Evolutionary conservation across 371 early-diverging fungal species (phyloP).

Genomic region (Rhizopus arrhizus): DNA sequence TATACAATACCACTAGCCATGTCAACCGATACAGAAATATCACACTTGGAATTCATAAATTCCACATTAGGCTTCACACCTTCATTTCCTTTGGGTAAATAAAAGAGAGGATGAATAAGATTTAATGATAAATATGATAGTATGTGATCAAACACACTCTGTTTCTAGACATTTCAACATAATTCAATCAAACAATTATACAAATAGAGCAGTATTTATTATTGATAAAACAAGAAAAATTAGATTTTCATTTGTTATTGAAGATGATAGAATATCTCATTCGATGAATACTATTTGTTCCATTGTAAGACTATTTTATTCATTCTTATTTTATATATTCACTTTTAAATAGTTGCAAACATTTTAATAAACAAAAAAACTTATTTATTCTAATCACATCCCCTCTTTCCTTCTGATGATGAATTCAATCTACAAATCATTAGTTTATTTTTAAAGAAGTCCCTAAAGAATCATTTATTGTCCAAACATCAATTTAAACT

Average conservation of each 20-base stretch:
- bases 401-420: too few relatives aligned
- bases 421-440: too few relatives aligned
- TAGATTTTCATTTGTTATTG: slow-evolving; percentile 34
- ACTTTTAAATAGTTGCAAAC: too few relatives aligned
- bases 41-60: slow-evolving; percentile 27
- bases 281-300: slow-evolving; percentile 38
- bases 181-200: slow-evolving; percentile 23
- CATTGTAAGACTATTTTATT: slow-evolving; percentile 20
- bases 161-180: slow-evolving; percentile 34
- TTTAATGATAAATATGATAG: slow-evolving; percentile 15
- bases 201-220: slow-evolving; percentile 30
- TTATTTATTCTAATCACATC: too few relatives aligned
- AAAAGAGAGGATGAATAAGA: background rate
- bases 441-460: too few relatives aligned
- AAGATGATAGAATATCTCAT: slow-evolving; percentile 33
- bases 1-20: slow-evolving; percentile 29
- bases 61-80: slow-evolving; percentile 14
- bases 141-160: slow-evolving; percentile 33
- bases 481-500: too few relatives aligned
- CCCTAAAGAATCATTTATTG: too few relatives aligned
- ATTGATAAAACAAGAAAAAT: slow-evolving; percentile 36
- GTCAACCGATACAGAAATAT: slow-evolving; percentile 32
- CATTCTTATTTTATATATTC: background rate
- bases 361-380: too few relatives aligned
- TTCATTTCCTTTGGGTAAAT: slow-evolving; percentile 34